A percentile compares a stretch with the other conserved stretches of the same genome.
These are phyloP conservation scores for Candolleomyces efflorescens DNA, from an alignment of 768 basidiomycete genomes.

Conservation along the genomic window DNA sequence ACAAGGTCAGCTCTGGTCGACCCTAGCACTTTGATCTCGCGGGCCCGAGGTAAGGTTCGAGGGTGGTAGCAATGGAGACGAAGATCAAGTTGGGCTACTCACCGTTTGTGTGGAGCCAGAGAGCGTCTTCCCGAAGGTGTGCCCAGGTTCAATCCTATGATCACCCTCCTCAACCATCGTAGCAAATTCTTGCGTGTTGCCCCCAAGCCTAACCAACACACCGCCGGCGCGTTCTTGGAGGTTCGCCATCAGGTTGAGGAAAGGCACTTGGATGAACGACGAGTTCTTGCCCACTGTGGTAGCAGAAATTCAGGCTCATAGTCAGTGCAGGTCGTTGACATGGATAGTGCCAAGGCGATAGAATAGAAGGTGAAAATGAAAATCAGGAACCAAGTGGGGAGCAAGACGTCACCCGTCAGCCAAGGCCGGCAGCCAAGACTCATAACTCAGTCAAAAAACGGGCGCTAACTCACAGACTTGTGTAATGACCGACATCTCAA, in stretches of 20 bases:
- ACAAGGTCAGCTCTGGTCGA: no score
- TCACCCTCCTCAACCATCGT: slow-evolving; percentile 38
- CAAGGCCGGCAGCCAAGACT: no score
- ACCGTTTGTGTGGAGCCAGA: slow-evolving; percentile 36
- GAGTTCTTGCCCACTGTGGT: slow-evolving; percentile 52
- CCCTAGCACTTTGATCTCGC: no score
- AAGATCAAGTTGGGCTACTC: slow-evolving; percentile 8
- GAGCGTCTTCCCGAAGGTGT: slow-evolving; percentile 47
- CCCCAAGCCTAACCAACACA: slow-evolving; percentile 68
- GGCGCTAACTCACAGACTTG: slow-evolving; percentile 43
- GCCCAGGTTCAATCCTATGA: slow-evolving; percentile 33
- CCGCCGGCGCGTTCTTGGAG: slow-evolving; percentile 59
- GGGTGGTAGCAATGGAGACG: no score
- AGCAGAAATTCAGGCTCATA: neutral
- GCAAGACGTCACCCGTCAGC: no score
- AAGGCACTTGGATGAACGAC: slow-evolving; percentile 52
- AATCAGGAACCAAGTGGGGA: no score
- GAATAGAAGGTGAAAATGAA: neutral
- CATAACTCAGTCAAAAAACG: neutral
- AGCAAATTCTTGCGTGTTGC: slow-evolving; percentile 76
- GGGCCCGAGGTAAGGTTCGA: no score
- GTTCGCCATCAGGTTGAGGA: slow-evolving; percentile 78
- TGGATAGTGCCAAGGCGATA: no score
- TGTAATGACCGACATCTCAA: slow-evolving; percentile 61
- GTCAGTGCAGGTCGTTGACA: no score